Evolutionary conservation across 495 filamentous ascomycete species (phyloP).

Genomic region (Sporormia fimetaria): DNA sequence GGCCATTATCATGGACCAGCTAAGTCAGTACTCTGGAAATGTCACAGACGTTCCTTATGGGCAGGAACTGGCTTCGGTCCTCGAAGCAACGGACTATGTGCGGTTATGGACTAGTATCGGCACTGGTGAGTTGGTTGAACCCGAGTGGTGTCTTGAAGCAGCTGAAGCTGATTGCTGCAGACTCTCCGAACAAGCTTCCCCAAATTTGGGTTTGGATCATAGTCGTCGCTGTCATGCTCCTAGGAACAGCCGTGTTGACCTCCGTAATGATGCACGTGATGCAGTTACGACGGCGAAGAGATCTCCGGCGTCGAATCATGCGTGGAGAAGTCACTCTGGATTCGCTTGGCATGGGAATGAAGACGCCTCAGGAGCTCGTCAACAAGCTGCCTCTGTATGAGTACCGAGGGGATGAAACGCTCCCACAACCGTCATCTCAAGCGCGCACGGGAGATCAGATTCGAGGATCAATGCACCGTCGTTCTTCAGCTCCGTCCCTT

Average conservation of each 20-base stretch:
- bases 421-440: conserved; percentile 4
- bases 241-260: conserved; percentile 51
- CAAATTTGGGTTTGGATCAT: conserved; percentile 76
- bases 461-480: conserved; percentile 24
- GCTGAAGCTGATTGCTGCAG: conserved; percentile 25
- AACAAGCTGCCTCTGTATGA: conserved; percentile 62
- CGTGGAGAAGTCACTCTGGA: conserved; percentile 73
- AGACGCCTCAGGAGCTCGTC: conserved; percentile 56
- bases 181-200: conserved; percentile 39
- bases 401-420: conserved; percentile 36
- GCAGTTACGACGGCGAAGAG: conserved; percentile 52
- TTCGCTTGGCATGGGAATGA: conserved; percentile 62
- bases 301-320: conserved; percentile 55
- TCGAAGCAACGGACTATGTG: conserved; percentile 36
- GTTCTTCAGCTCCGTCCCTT: conserved; percentile 18
- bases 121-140: conserved; percentile 38
- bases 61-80: conserved; percentile 40
- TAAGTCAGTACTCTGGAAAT: conserved; percentile 66
- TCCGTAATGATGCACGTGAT: conserved; percentile 63
- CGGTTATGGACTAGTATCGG: conserved; percentile 55
- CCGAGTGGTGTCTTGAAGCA: too few species aligned
- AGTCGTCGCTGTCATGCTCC: conserved; percentile 63
- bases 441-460: conserved; percentile 12
- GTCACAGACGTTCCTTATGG: conserved; percentile 47
- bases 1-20: conserved; percentile 53